Conservation (phyloP, 139 green algal genomes). For the Tetraselmis striata region DNA sequence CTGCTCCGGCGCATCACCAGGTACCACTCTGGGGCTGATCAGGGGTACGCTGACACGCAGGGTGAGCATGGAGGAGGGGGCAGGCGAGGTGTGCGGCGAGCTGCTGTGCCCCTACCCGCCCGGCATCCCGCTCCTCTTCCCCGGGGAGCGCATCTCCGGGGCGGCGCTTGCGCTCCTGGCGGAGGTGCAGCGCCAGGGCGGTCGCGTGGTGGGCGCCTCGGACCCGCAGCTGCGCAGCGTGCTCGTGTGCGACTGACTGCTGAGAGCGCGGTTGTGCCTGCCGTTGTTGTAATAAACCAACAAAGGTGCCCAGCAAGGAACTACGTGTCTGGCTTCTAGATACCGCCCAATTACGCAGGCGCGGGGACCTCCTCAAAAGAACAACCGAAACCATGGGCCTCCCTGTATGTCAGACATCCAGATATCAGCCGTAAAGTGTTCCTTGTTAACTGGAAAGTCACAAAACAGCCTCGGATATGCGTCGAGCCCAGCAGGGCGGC, state of each 20-base stretch:
- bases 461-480: too few species aligned
- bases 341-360: background rate
- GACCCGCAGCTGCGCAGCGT: slow-evolving; percentile 36
- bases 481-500: too few species aligned
- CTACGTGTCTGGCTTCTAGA: background rate
- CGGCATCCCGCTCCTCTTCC: slow-evolving; percentile 70
- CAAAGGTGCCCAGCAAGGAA: background rate
- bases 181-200: slow-evolving; percentile 30
- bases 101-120: slow-evolving; percentile 85
- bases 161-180: slow-evolving; percentile 30
- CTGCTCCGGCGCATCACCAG: too few species aligned
- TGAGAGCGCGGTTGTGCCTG: background rate
- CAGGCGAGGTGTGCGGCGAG: slow-evolving; percentile 55
- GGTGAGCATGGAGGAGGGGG: slow-evolving; percentile 18
- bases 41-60: too few species aligned
- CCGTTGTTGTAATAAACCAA: background rate
- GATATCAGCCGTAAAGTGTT: too few species aligned
- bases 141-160: slow-evolving; percentile 59
- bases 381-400: too few species aligned
- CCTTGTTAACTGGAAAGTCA: too few species aligned
- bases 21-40: too few species aligned
- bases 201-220: slow-evolving; percentile 43
- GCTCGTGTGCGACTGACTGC: slow-evolving; percentile 10
- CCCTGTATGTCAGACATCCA: too few species aligned
- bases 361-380: too few species aligned